Evolutionary conservation across 2,329 filamentous ascomycete species (phyloP), one percentile per base, ranked within the genome.

Genomic region (Alternaria atra): DNA sequence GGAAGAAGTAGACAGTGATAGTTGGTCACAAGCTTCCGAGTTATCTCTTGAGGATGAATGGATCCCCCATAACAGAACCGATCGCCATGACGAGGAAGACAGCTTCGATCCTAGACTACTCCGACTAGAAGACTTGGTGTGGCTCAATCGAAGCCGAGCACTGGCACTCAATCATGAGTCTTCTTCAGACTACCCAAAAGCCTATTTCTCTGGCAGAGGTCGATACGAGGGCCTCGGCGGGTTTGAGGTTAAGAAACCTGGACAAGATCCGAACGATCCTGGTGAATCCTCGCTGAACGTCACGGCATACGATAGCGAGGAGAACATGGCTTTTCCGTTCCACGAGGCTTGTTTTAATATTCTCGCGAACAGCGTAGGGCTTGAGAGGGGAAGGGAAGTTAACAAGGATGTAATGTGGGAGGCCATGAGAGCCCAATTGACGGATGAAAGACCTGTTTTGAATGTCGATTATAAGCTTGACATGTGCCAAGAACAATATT

Each of bases 331-430:
- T 12, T 71, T 60, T 47, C 69, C 68, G 3, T 69, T 72, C 23
- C 70, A 72, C 48, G 60, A 66, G 27, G 57, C 57, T 2, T 73
- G 71, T 29, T 66, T 63, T 47, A 42, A 61, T 9, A 42, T 72
- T 30, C 62, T 73, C 2, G 60, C 63, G 7, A 56, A 52, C 25
- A 53, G 39, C 15, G n/a, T 71, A 4, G 67, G 64, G 7, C 59
- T 54, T 27, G 25, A 47, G 0, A 47, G 62, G 10, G 20, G 32
- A 4, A 40, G 29, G 0, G 48, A 46, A 7, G 58, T 72, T 10
- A 42, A 70, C 17, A 68, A 61, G 39, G 60, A 72, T 15, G 29
- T 58, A 1, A 44, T 72, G n/a, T 65, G 66, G 17, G 34, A 25
- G 25, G 42, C 42, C 17, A 56, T 63, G 53, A 27, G n/a, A 35